Evolutionary conservation across 306 rosid species (phyloP).

Genomic region (Calophaca sinica): DNA sequence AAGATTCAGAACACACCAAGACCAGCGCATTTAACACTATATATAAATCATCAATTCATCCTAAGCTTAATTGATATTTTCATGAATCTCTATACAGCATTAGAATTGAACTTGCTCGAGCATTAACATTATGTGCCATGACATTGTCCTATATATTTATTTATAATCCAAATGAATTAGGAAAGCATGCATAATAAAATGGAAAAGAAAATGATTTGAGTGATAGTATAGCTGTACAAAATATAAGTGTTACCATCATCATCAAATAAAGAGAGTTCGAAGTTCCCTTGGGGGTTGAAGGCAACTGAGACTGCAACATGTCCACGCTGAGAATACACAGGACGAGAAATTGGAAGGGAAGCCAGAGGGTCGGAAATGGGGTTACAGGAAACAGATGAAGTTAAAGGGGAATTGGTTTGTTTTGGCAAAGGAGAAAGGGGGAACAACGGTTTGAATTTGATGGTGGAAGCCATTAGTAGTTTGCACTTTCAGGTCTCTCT

Average conservation of each 20-base stretch:
- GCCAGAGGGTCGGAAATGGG: slow-evolving; percentile 49
- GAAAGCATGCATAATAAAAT: not conserved
- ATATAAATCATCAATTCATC: not conserved
- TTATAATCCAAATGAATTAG: not conserved
- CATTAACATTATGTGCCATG: too few relatives aligned
- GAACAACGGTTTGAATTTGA: slow-evolving; percentile 62
- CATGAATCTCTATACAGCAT: too few relatives aligned
- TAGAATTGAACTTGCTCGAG: too few relatives aligned
- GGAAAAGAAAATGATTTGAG: not conserved
- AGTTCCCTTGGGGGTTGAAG: slow-evolving; percentile 90
- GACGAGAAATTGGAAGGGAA: slow-evolving; percentile 35
- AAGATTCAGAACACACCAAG: slow-evolving; percentile 3
- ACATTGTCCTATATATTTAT: too few relatives aligned
- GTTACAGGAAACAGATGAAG: slow-evolving; percentile 51
- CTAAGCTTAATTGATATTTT: not conserved
- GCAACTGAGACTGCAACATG: slow-evolving; percentile 72
- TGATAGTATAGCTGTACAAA: not conserved
- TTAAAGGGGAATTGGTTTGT: slow-evolving; percentile 42
- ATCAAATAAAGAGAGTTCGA: slow-evolving; percentile 71
- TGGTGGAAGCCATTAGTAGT: slow-evolving; percentile 55
- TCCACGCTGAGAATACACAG: slow-evolving; percentile 38
- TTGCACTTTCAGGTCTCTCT: slow-evolving; percentile 32
- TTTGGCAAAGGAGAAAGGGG: slow-evolving; percentile 64
- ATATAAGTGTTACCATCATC: slow-evolving; percentile 59
- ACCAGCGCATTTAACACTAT: not conserved